Evolutionary conservation across 805 yeast genomes (phyloP), one percentile per base, ranked within the genome.

Genomic region (Kodamaea kaohsiungensis): DNA sequence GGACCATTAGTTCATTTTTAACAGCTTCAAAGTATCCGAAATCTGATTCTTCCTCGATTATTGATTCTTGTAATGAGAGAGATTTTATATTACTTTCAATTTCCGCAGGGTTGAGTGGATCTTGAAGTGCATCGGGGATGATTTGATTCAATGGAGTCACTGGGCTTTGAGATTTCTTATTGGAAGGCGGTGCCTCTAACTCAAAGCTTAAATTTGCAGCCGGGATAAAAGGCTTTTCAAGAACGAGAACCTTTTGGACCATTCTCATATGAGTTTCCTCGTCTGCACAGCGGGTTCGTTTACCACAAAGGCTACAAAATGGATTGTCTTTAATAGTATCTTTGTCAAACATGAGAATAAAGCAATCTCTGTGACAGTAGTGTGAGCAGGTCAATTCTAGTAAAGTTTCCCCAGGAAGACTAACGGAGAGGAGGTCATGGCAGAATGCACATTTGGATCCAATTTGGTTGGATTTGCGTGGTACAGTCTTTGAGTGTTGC

Each of bases 351-450:
- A 59, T 57, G 9, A 56, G 54, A 17, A 49, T 42, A 13, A 66
- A 57, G 52, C 73, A 69, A 25, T 63, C 65, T 40, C 61, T 56
- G 49, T 69, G 73, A 43, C 68, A 64, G n/a, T 51, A 51, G 52
- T 69, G 69, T 39, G 57, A 53, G 47, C 73, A 69, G 8, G 59
- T 52, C 43, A 69, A 56, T 43, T 61, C 64, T 8, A 63, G 30
- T 6, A 56, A 33, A 3, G 45, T 17, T 27, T 64, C 68, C 6
- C 65, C 65, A 2, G 63, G 58, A 27, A 61, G 54, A 1, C 43
- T 49, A 5, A 53, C 43, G 13, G 60, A 48, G 30, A 64, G 47
- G 3, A 49, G 51, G 7, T 61, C 65, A 13, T 56, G 51, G 46
- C 68, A 65, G 33, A 64, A 59, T 17, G 63, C 59, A 53, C 68